A percentile compares a stretch with the other conserved stretches of the same genome.
Evolutionary conservation across 2,329 filamentous ascomycete species (phyloP).

Genomic region (Claviceps digitariae): DNA sequence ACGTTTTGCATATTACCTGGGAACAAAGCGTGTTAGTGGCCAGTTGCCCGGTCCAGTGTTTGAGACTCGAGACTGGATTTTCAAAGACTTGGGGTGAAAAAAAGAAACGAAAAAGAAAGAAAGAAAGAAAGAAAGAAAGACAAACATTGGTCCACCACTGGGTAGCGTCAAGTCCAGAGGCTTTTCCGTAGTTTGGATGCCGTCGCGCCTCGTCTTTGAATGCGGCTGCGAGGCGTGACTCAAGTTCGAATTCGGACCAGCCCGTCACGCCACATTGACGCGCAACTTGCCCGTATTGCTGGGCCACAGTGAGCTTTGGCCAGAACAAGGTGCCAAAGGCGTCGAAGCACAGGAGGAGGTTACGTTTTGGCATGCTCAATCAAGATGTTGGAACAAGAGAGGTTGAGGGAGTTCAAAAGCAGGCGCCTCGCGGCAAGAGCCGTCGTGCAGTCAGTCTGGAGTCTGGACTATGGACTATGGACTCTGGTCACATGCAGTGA

Average conservation of each 20-base stretch:
- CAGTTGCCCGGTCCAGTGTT: too few relatives aligned
- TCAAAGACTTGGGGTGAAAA: too few relatives aligned
- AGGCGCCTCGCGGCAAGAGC: too few relatives aligned
- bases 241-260: slow-evolving; percentile 27
- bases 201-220: slow-evolving; percentile 31
- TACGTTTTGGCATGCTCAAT: slow-evolving; percentile 15
- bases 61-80: too few relatives aligned
- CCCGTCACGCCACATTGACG: slow-evolving; percentile 31
- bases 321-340: slow-evolving; percentile 52
- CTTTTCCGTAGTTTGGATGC: slow-evolving; percentile 47
- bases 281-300: slow-evolving; percentile 41
- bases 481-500: too few relatives aligned
- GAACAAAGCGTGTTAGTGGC: not conserved
- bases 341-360: slow-evolving; percentile 47
- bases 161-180: slow-evolving; percentile 33
- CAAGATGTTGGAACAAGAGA: not conserved
- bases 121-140: not conserved
- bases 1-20: slow-evolving; percentile 42
- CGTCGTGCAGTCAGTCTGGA: too few relatives aligned
- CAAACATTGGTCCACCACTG: slow-evolving; percentile 48
- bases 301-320: slow-evolving; percentile 33
- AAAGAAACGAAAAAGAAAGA: not conserved
- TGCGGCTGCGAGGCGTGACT: slow-evolving; percentile 22
- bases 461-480: too few relatives aligned
- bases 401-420: too few relatives aligned